Evolutionary conservation across 352 stramenopile species (phyloP).

Genomic region (Phytophthora colocasiae): DNA sequence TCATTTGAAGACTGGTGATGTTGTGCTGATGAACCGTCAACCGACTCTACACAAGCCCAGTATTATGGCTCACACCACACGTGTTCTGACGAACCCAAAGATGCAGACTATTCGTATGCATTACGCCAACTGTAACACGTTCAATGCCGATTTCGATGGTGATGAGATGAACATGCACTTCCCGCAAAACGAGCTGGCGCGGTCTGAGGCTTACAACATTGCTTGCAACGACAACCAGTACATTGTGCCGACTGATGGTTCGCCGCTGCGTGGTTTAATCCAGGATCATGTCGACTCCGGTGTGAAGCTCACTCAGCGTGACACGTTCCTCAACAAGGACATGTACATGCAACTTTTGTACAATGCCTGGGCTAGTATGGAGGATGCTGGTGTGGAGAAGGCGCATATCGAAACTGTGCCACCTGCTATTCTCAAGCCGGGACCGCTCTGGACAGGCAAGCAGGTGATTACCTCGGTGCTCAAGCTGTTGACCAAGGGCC

Average conservation of each 20-base stretch:
- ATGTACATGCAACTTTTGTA: slow-evolving; percentile 99
- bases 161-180: slow-evolving; percentile 99
- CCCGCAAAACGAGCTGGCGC: slow-evolving; percentile 98
- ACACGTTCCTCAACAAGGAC: slow-evolving; percentile 98
- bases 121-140: slow-evolving; percentile 99
- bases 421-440: slow-evolving; percentile 98
- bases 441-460: slow-evolving; percentile 98
- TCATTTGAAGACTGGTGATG: slow-evolving; percentile 98
- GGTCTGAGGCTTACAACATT: slow-evolving; percentile 98
- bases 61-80: slow-evolving; percentile 99
- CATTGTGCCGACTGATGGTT: slow-evolving; percentile 97
- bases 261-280: slow-evolving; percentile 98
- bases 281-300: slow-evolving; percentile 99
- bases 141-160: slow-evolving; percentile 99
- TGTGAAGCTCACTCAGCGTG: slow-evolving; percentile 98
- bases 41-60: slow-evolving; percentile 99
- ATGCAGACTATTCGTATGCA: slow-evolving; percentile 99
- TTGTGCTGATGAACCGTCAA: slow-evolving; percentile 99
- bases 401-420: slow-evolving; percentile 95
- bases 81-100: slow-evolving; percentile 95
- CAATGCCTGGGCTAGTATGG: slow-evolving; percentile 95
- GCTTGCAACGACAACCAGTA: slow-evolving; percentile 98
- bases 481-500: slow-evolving; percentile 92
- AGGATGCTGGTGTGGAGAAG: slow-evolving; percentile 89
- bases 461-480: slow-evolving; percentile 98